Percentiles rank a stretch among this genome's conserved stretches.
Evolutionary conservation across 75 land plant species (phyloP).

Genomic region (Sequoiadendron giganteum): DNA sequence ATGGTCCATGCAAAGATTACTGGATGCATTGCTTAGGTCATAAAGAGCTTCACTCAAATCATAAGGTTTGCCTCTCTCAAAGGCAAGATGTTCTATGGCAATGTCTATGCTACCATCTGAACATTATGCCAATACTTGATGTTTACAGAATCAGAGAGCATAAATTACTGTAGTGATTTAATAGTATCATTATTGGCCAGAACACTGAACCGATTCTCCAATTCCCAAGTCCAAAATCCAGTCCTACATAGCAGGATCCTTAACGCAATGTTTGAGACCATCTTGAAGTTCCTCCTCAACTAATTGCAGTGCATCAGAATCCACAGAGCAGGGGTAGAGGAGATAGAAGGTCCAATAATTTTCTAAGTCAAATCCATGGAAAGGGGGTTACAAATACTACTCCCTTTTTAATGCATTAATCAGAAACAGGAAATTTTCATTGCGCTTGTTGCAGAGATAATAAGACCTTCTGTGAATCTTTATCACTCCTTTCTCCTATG

Average conservation of each 20-base stretch:
- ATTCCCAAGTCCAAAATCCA: not conserved
- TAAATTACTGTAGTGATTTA: not conserved
- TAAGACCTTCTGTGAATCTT: not conserved
- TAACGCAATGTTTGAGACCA: not conserved
- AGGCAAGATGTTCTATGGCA: not conserved
- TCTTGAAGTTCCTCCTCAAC: not conserved
- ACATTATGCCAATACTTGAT: not conserved
- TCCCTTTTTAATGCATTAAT: not conserved
- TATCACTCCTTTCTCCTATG: not conserved
- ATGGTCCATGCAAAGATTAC: not conserved
- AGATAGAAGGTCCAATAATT: not conserved
- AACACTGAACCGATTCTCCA: not conserved
- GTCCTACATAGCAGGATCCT: not conserved
- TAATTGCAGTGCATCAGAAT: not conserved
- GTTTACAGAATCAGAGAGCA: not conserved
- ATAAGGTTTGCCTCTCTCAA: not conserved
- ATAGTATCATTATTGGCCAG: not conserved
- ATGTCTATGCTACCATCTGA: not conserved
- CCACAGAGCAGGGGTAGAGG: not conserved
- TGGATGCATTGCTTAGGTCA: not conserved
- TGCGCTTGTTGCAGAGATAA: not conserved
- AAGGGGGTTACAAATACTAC: not conserved
- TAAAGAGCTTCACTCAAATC: not conserved
- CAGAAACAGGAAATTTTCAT: not conserved
- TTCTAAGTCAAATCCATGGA: not conserved